Percentiles rank a stretch among this genome's conserved stretches.
phyloP scores from a whole-genome alignment of 352 stramenopile genomes.

The Pelagophyceae sp. region DNA sequence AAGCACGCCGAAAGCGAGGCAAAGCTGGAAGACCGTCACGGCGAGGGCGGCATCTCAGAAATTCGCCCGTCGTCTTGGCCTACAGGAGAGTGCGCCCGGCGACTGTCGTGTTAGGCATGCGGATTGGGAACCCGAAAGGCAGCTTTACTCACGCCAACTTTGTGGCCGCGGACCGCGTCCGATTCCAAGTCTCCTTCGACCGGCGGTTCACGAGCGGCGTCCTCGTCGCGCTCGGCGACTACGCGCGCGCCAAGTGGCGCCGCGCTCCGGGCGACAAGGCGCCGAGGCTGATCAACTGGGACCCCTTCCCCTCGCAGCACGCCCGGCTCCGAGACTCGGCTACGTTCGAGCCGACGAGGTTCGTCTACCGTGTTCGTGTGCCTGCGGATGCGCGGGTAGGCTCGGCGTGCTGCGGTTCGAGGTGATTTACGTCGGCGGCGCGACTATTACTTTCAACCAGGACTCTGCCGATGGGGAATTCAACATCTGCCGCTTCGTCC shows the following conservation, averaged over 20 bases:
- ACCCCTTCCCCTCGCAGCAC: neutral
- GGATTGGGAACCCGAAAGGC: neutral
- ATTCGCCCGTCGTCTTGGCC: too few relatives aligned
- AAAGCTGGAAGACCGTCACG: too few relatives aligned
- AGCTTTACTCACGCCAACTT: neutral
- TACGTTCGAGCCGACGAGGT: neutral
- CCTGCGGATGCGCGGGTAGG: too few relatives aligned
- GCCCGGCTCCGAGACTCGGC: neutral
- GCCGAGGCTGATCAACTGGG: neutral
- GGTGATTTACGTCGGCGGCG: neutral
- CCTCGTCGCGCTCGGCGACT: neutral
- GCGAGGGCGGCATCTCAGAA: too few relatives aligned
- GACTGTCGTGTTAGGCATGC: neutral
- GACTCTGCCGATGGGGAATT: neutral
- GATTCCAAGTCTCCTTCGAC: neutral
- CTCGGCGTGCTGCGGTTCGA: neutral
- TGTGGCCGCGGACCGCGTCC: neutral
- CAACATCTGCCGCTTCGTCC: neutral
- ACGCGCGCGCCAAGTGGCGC: neutral
- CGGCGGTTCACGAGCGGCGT: neutral
- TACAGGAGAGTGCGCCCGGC: neutral
- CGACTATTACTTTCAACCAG: neutral
- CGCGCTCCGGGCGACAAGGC: neutral
- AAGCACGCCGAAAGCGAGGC: neutral
- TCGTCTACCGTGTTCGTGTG: too few relatives aligned